phyloP scores from a whole-genome alignment of 2,329 filamentous ascomycete species.

The Cryphonectria nitschkei region DNA sequence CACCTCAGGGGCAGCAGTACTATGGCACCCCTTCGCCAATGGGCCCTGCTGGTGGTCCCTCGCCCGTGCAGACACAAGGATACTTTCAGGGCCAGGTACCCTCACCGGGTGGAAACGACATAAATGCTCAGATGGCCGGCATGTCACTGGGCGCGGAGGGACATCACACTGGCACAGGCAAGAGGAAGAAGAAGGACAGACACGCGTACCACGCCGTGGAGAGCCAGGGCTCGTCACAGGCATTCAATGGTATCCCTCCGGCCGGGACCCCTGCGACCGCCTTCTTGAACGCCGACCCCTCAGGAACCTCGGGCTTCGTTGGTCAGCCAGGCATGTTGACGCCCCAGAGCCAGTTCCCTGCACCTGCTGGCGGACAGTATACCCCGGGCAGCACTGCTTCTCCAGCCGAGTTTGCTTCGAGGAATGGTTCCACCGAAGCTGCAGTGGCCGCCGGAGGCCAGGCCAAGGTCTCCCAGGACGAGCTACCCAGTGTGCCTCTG shows the following conservation, averaged over 20 bases:
- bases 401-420: slow-evolving; percentile 51
- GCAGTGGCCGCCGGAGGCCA: slow-evolving; percentile 66
- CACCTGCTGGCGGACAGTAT: slow-evolving; percentile 58
- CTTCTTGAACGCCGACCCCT: slow-evolving; percentile 61
- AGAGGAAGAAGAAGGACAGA: slow-evolving; percentile 90
- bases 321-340: slow-evolving; percentile 44
- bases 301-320: slow-evolving; percentile 48
- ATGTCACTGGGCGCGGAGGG: slow-evolving; percentile 67
- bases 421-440: slow-evolving; percentile 46
- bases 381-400: slow-evolving; percentile 47
- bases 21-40: slow-evolving; percentile 40
- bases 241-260: slow-evolving; percentile 70
- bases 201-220: slow-evolving; percentile 91
- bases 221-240: slow-evolving; percentile 67
- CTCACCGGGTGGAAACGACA: slow-evolving; percentile 40
- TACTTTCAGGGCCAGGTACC: slow-evolving; percentile 37
- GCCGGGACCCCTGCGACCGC: slow-evolving; percentile 57
- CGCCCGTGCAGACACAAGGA: slow-evolving; percentile 35
- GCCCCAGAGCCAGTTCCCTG: slow-evolving; percentile 57
- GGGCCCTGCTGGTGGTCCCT: slow-evolving; percentile 38
- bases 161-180: slow-evolving; percentile 52
- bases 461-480: slow-evolving; percentile 83
- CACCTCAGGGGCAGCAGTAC: slow-evolving; percentile 44
- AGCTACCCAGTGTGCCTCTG: slow-evolving; percentile 87
- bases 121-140: slow-evolving; percentile 77